Evolutionary conservation across 441 rosid species (phyloP).

Genomic region (Biscutella laevigata): DNA sequence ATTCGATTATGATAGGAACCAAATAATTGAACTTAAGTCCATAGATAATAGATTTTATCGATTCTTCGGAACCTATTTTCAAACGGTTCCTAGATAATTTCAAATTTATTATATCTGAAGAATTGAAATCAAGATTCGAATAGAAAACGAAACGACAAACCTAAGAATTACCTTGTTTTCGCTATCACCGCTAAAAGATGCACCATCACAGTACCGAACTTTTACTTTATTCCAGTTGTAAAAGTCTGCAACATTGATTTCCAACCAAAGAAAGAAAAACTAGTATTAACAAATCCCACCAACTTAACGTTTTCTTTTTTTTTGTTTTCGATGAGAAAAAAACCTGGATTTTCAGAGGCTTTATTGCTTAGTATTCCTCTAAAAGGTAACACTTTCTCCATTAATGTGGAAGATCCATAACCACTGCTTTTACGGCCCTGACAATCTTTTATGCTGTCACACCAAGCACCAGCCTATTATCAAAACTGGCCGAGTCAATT

Average conservation of each 20-base stretch:
- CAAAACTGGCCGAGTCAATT: too few relatives aligned
- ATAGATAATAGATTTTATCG: too few relatives aligned
- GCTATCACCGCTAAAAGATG: slow-evolving; percentile 51
- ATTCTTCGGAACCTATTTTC: too few relatives aligned
- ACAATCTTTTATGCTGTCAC: slow-evolving; percentile 59
- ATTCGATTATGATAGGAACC: too few relatives aligned
- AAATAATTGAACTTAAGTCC: too few relatives aligned
- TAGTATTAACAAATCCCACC: too few relatives aligned
- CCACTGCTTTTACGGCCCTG: slow-evolving; percentile 46
- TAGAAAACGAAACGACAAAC: too few relatives aligned
- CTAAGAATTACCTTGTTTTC: too few relatives aligned
- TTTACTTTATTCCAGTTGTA: slow-evolving; percentile 64
- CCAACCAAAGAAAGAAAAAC: not conserved
- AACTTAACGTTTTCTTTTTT: too few relatives aligned
- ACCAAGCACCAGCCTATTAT: slow-evolving; percentile 89
- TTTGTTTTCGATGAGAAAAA: not conserved
- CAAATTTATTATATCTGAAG: too few relatives aligned
- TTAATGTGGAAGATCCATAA: slow-evolving; percentile 61
- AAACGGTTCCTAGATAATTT: too few relatives aligned
- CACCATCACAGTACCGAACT: slow-evolving; percentile 66
- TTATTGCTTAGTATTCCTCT: slow-evolving; percentile 68
- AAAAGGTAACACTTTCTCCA: slow-evolving; percentile 53
- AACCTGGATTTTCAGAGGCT: slow-evolving; percentile 69
- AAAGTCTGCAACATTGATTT: slow-evolving; percentile 36
- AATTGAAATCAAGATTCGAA: too few relatives aligned